Evolutionary conservation across 2,329 filamentous ascomycete species (phyloP), one percentile per base, ranked within the genome.

Genomic region (Exophiala calicioides): DNA sequence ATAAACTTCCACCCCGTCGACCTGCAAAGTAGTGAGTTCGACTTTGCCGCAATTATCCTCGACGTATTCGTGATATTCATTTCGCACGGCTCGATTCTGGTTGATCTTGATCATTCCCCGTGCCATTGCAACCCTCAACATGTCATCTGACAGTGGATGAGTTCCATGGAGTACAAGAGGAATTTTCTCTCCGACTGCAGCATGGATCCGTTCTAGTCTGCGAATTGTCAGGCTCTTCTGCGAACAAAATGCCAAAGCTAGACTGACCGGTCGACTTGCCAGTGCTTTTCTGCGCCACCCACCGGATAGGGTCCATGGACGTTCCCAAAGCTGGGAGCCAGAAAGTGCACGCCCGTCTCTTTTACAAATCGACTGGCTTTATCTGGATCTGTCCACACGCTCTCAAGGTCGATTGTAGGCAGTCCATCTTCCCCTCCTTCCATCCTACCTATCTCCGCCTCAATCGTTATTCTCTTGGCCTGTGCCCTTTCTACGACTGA

Each of bases 251-350:
- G n/a, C n/a, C n/a, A n/a, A n/a, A n/a, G n/a, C n/a, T n/a, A n/a
- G n/a, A n/a, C n/a, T n/a, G n/a, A n/a, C n/a, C n/a, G n/a, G n/a
- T n/a, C n/a, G n/a, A n/a, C n/a, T n/a, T n/a, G n/a, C 71, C 64
- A 47, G 75, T 68, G 40, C 82, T 77, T 2, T 64, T 64, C 38
- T 67, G 41, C 16, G 24, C 42, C 42, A 12, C 34, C 21, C 5
- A 30, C 9, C 6, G 49, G 49, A 65, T 88, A 88, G 58, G 82
- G 79, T 4, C 85, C 85, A 66, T 89, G 85, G 30, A 89, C 81
- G 58, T 88, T 88, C 3, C 85, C 85, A 67, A 88, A 87, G 0
- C 83, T 83, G 0, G 85, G 85, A 2, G 86, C 86, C n/a, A 89
- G 68, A 70, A 83, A 84, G 58, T 88, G 81, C 59, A 89, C 85